Evolutionary conservation across 2,329 filamentous ascomycete genomes (phyloP), one percentile per base, ranked within the genome.

Genomic region (Cladophialophora exuberans): DNA sequence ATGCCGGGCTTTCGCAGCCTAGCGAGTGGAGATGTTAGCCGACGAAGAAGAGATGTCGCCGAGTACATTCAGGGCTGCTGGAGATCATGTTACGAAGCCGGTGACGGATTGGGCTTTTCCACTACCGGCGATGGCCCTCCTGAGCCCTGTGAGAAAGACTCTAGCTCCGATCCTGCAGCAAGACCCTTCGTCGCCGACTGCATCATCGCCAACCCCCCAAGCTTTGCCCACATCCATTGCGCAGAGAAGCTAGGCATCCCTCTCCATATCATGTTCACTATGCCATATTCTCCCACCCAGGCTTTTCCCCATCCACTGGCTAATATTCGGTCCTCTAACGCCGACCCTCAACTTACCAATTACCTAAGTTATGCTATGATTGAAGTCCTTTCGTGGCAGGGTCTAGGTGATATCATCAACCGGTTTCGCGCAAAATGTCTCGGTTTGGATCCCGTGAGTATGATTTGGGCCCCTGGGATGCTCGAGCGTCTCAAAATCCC

Each of bases 341-440:
- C 87, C 1, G 89, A 94, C 63, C 78, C 83, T 4, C 82, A 82
- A 13, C 80, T 89, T 53, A 87, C 88, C 1, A 95, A 94, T 64
- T 92, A 89, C 66, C 78, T 94, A 53, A 88, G 87, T 0, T 96
- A 95, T 65, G 85, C 87, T 1, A 76, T 96, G 18, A 87, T 96
- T 2, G 90, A 96, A 63, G 89, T 94, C 82, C 85, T 96, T 80
- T 91, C 90, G 5, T 96, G 90, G 90, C 90, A 96, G 71, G 90
- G 90, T 0, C 75, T 96, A 3, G 91, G 92, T 31, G 92, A 96
- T 70, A 78, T 97, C 6, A 92, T 97, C 67, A 97, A 97, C 66
- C 81, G 85, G 9, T 96, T 96, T 66, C 80, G 92, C 47, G 84
- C 86, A 60, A 85, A 85, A 55, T 83, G 82, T 13, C 78, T 96